Evolutionary conservation across 176 grass and related monocot genomes (phyloP), one percentile per base, ranked within the genome.

Genomic region (Carex pumila): DNA sequence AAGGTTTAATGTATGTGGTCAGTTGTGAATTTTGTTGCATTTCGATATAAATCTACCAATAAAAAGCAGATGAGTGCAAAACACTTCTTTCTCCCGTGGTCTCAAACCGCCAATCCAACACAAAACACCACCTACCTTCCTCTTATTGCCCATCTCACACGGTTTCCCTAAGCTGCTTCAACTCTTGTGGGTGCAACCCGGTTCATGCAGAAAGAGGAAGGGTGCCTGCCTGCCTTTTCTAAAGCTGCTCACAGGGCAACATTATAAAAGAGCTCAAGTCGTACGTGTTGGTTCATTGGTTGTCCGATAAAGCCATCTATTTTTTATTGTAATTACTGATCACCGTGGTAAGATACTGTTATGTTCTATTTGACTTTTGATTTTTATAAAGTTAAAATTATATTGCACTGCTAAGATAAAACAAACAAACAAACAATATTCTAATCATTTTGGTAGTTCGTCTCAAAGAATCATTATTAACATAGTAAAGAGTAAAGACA

Each of bases 101-200:
- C 18, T 85, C 32, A 30, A 45, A 45, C 41, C 0, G 41, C 41
- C 41, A 45, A 45, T 45, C 6, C 6, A 45, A 45, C 41, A 45
- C 6, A 45, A 7, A 45, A 45, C 1, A 45, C 39, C 1, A 45
- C 39, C 5, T 41, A 0, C 3, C 32, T 34, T 3, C 3, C 32
- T 34, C 32, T 45, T 45, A 45, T 45, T 45, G 43, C 6, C 43
- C 43, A 45, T 45, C 43, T 45, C 43, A 45, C 43, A 45, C 7
- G 43, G 1, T 45, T 31, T 86, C 86, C 19, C 56, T 90, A 74
- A 88, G 69, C 65, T 93, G 92, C 84, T 97, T 94, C 25, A 25
- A 25, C 0, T 25, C 87, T 88, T 94, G 57, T 92, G 90, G 87
- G 87, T 97, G 90, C 7, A 88, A 82, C 92, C 87, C 29, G 88